phyloP scores from a whole-genome alignment of 345 rosid species.

The Camelina sativa region DNA sequence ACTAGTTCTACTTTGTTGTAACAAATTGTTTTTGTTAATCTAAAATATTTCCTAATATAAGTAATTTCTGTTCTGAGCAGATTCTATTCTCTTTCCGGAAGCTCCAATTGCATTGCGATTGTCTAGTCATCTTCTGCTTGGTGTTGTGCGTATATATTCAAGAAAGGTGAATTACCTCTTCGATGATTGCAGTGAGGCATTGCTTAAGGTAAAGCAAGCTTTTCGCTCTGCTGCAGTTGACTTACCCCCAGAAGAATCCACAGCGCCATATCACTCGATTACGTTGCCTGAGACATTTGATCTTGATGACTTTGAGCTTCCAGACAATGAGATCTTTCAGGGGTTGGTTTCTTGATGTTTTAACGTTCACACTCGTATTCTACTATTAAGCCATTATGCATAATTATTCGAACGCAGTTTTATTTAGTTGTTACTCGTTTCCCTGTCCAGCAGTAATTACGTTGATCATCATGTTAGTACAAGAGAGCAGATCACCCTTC shows the following conservation, averaged over 20 bases:
- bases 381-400: neutral
- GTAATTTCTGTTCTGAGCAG: slow-evolving; percentile 51
- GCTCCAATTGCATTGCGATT: slow-evolving; percentile 90
- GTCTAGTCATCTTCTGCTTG: slow-evolving; percentile 98
- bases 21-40: no score
- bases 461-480: slow-evolving; percentile 97
- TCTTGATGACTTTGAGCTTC: slow-evolving; percentile 99
- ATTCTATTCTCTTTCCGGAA: slow-evolving; percentile 98
- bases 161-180: slow-evolving; percentile 98
- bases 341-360: slow-evolving; percentile 64
- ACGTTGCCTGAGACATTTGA: slow-evolving; percentile 99
- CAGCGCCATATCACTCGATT: slow-evolving; percentile 97
- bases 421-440: slow-evolving; percentile 25
- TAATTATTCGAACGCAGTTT: neutral
- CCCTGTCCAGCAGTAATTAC: slow-evolving; percentile 68
- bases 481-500: slow-evolving; percentile 97
- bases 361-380: neutral
- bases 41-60: slow-evolving; percentile 27
- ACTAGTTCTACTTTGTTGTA: slow-evolving; percentile 2
- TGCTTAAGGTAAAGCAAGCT: slow-evolving; percentile 98
- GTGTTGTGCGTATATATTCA: slow-evolving; percentile 98
- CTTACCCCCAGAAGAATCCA: slow-evolving; percentile 97
- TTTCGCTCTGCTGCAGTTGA: slow-evolving; percentile 98
- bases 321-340: slow-evolving; percentile 89
- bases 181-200: slow-evolving; percentile 99